phyloP scores from a whole-genome alignment of 106 monocot species.

The Cymbidium sinense region DNA sequence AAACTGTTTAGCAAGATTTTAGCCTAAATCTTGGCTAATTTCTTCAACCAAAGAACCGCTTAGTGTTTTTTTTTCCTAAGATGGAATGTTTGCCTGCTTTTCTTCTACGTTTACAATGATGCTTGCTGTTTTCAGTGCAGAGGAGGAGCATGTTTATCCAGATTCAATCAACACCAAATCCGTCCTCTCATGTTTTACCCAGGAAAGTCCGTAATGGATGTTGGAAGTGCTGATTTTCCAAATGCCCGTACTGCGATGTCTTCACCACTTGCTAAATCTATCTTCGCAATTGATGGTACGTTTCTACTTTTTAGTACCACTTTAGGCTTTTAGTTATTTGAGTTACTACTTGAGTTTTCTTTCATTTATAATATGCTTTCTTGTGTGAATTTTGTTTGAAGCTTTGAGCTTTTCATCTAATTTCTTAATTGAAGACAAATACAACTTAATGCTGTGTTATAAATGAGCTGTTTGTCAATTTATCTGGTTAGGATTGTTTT shows the following conservation, averaged over 20 bases:
- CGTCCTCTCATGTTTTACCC: conserved; percentile 95
- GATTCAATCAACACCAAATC: conserved; percentile 89
- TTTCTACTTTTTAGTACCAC: conserved; percentile 1
- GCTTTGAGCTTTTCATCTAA: too few species aligned
- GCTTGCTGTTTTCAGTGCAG: conserved; percentile 45
- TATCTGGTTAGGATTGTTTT: background rate
- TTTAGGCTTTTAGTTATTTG: background rate
- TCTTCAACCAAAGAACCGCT: background rate
- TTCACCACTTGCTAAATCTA: conserved; percentile 83
- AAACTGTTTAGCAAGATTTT: too few species aligned
- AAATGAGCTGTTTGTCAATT: background rate
- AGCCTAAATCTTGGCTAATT: too few species aligned
- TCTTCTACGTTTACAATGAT: conserved; percentile 3
- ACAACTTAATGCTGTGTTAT: background rate
- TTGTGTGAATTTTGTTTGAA: background rate
- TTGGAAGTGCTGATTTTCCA: conserved; percentile 90
- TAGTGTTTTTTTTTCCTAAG: background rate
- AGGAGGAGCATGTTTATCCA: conserved; percentile 94
- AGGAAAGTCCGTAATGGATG: conserved; percentile 80
- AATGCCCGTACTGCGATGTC: conserved; percentile 81
- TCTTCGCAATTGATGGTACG: conserved; percentile 86
- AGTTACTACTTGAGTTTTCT: background rate
- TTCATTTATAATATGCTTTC: background rate
- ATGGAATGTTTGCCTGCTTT: background rate
- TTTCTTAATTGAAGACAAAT: too few species aligned